Evolutionary conservation across 768 basidiomycete species (phyloP), one percentile per base, ranked within the genome.

Genomic region (Russula foetens): DNA sequence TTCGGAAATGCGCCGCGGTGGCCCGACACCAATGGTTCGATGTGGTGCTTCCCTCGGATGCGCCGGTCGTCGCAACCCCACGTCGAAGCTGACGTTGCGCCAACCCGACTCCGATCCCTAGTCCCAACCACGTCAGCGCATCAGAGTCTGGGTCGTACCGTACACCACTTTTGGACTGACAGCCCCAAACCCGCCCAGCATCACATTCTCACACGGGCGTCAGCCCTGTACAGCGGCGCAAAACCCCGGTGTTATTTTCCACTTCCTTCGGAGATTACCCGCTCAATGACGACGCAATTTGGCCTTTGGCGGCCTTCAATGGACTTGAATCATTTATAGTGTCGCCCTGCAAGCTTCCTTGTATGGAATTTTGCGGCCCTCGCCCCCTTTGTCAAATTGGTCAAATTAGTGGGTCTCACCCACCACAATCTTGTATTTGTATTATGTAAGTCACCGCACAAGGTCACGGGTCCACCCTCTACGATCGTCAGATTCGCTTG

Each of bases 201-300:
- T 17, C 4, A 14, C 29, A 8, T 49, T 33, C 46, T 44, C 41
- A 48, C 41, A 15, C 56, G 29, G 23, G 33, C 31, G 33, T 19
- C 28, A 1, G 11, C 17, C 38, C 47, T 31, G 21, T 41, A 21
- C n/a, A 14, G 15, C 21, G 45, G 41, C 48, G 48, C 38, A 33
- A n/a, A n/a, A n/a, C n/a, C 24, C 48, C 33, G 48, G 49, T 41
- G 39, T 52, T 29, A 26, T 50, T 45, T 41, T 54, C 53, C 58
- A n/a, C 14, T 43, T 33, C 55, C 9, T 24, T 33, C 28, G 45
- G n/a, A 29, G 23, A 49, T 55, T 53, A 46, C 23, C 56, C 44
- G 49, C 54, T 52, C 60, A 43, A 39, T 24, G 48, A 50, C 31
- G 39, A 39, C 29, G 49, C 53, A 50, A 38, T 55, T 45, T 44